Evolutionary conservation across 2,329 filamentous ascomycete genomes (phyloP).

Genomic region (Penicillium sp.): DNA sequence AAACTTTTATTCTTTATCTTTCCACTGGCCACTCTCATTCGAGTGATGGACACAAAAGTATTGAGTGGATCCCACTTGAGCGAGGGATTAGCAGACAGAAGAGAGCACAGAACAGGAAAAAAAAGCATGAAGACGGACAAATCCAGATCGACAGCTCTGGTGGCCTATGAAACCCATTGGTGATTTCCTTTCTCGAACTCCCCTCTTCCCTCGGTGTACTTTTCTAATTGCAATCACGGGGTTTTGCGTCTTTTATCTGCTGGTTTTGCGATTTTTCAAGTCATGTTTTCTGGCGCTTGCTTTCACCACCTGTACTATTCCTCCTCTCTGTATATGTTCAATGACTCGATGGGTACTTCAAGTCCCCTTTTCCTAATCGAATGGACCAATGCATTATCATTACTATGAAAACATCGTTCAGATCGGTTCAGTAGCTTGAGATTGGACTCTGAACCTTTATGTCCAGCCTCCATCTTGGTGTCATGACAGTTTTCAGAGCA

Average conservation of each 20-base stretch:
- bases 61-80: slow-evolving; percentile 7
- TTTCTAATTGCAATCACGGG: slow-evolving; percentile 13
- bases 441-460: not conserved
- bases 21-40: not conserved
- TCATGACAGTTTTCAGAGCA: too few species aligned
- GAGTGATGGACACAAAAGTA: slow-evolving; percentile 12
- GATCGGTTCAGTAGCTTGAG: not conserved
- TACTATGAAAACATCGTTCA: slow-evolving; percentile 6
- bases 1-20: slow-evolving; percentile 1
- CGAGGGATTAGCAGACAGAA: slow-evolving; percentile 6
- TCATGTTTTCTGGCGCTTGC: slow-evolving; percentile 16
- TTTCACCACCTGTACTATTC: slow-evolving; percentile 22
- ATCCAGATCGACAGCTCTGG: slow-evolving; percentile 2
- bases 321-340: slow-evolving; percentile 30
- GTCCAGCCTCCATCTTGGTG: not conserved
- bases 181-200: slow-evolving; percentile 14
- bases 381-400: slow-evolving; percentile 20
- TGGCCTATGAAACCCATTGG: slow-evolving; percentile 9
- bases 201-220: slow-evolving; percentile 17
- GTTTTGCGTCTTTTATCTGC: slow-evolving; percentile 16
- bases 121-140: slow-evolving; percentile 15
- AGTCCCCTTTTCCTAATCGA: slow-evolving; percentile 16
- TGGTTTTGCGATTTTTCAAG: slow-evolving; percentile 22
- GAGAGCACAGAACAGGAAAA: slow-evolving; percentile 13
- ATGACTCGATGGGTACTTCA: slow-evolving; percentile 29